Evolutionary conservation across 768 basidiomycete genomes (phyloP).

Genomic region (Solioccasus polychromus): DNA sequence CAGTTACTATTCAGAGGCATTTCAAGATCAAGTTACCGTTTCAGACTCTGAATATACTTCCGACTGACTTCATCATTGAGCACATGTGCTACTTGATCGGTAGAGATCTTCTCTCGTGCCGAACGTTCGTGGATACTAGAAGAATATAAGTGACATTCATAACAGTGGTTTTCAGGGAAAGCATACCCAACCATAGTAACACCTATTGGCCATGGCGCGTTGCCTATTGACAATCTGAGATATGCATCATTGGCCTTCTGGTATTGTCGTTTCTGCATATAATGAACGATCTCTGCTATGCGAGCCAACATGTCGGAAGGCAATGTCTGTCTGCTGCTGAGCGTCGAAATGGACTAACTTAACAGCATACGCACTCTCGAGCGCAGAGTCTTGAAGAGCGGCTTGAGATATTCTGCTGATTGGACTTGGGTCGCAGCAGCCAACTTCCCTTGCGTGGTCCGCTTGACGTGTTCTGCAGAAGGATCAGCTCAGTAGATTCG

Average conservation of each 20-base stretch:
- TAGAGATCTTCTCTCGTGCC: slow-evolving; percentile 96
- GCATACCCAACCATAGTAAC: slow-evolving; percentile 98
- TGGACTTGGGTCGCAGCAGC: slow-evolving; percentile 96
- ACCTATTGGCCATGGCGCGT: slow-evolving; percentile 99
- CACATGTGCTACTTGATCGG: slow-evolving; percentile 96
- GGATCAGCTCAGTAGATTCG: background rate
- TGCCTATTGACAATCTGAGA: slow-evolving; percentile 94
- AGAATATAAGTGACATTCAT: background rate
- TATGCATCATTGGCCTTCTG: slow-evolving; percentile 97
- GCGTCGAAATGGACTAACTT: background rate
- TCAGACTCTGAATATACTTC: slow-evolving; percentile 97
- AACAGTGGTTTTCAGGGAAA: background rate
- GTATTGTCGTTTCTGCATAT: slow-evolving; percentile 96
- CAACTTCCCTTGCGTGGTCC: slow-evolving; percentile 85
- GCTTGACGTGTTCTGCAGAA: slow-evolving; percentile 72
- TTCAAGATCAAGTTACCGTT: slow-evolving; percentile 56
- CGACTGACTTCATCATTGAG: slow-evolving; percentile 98
- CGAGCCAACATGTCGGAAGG: slow-evolving; percentile 81
- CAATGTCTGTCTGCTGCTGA: slow-evolving; percentile 51
- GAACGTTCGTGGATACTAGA: slow-evolving; percentile 93
- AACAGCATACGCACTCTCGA: slow-evolving; percentile 63
- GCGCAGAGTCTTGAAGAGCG: slow-evolving; percentile 87
- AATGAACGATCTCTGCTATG: slow-evolving; percentile 90
- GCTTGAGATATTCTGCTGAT: slow-evolving; percentile 95
- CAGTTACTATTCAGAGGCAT: background rate